Evolutionary conservation across 495 filamentous ascomycete species (phyloP), one percentile per base, ranked within the genome.

Genomic region (Penicillium alfredii): DNA sequence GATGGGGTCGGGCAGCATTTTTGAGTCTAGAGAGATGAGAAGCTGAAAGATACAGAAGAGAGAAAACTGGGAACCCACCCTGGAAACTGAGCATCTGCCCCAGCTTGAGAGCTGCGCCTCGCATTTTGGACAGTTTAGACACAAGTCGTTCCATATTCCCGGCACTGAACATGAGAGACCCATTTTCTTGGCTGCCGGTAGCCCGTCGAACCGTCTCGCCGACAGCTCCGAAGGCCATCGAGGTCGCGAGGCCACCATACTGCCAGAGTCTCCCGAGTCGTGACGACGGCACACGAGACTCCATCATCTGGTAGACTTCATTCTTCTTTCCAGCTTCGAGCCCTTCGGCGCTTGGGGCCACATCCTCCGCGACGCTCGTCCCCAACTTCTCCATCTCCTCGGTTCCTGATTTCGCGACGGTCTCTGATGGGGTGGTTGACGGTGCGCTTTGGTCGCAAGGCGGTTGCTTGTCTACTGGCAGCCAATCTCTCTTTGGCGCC

Each of bases 21-120:
- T 95, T n/a, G 85, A 78, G 59, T 98, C 89, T 78, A 43, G 16
- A 40, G 10, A 42, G 42, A 17, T 39, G 21, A 55, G 50, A n/a
- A n/a, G n/a, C n/a, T n/a, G n/a, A n/a, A n/a, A n/a, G n/a, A n/a
- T n/a, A n/a, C n/a, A n/a, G n/a, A n/a, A n/a, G n/a, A n/a, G n/a
- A n/a, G n/a, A n/a, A n/a, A n/a, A n/a, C n/a, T n/a, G n/a, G n/a
- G n/a, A 30, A 51, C 60, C 33, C 34, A 81, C 78, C 80, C 68
- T 98, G 92, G 53, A 98, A 88, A 51, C 84, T 92, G 65, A 98
- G 81, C 84, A 98, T 88, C 62, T 98, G 92, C 4, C 92, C 92
- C 4, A 98, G 64, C 61, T 98, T 98, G n/a, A 98, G 66, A 27
- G 92, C 92, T n/a, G 92, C 93, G 14, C 92, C 92, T 49, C 92